Evolutionary conservation across 768 basidiomycete species (phyloP).

Genomic region (Pleurotus giganteus): DNA sequence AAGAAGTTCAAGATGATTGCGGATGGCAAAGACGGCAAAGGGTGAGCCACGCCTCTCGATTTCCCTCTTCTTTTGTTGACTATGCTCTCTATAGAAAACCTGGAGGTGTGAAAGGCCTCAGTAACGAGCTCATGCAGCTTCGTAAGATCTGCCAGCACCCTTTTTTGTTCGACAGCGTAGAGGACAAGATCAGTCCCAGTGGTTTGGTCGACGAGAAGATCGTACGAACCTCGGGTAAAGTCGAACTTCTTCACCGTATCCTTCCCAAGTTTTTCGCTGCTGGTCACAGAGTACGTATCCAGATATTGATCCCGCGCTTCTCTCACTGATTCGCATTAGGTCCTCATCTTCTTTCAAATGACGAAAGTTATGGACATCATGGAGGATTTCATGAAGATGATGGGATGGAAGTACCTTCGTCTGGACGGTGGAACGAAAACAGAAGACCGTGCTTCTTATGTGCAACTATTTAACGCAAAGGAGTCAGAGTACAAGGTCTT

Average conservation of each 20-base stretch:
- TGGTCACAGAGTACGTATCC: slow-evolving; percentile 74
- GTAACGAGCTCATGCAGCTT: slow-evolving; percentile 96
- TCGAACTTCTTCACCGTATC: slow-evolving; percentile 87
- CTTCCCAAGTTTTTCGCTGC: slow-evolving; percentile 94
- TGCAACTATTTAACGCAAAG: slow-evolving; percentile 86
- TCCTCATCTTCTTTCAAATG: slow-evolving; percentile 99
- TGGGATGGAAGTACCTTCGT: slow-evolving; percentile 84
- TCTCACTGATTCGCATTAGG: slow-evolving; percentile 39
- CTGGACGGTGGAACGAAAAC: slow-evolving; percentile 97
- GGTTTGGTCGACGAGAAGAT: slow-evolving; percentile 83
- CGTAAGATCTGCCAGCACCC: slow-evolving; percentile 99
- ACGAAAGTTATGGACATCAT: slow-evolving; percentile 99
- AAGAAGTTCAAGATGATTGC: slow-evolving; percentile 98
- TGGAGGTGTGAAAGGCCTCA: slow-evolving; percentile 82
- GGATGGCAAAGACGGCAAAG: slow-evolving; percentile 71
- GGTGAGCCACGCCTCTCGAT: slow-evolving; percentile 43
- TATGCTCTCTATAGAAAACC: slow-evolving; percentile 46
- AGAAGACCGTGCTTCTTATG: slow-evolving; percentile 87
- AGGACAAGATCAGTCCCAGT: slow-evolving; percentile 87
- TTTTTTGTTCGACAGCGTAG: slow-evolving; percentile 93
- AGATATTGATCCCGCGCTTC: neutral
- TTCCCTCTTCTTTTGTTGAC: neutral
- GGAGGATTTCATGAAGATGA: slow-evolving; percentile 90
- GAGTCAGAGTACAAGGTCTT: slow-evolving; percentile 88
- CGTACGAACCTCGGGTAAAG: slow-evolving; percentile 86